Conservation (phyloP, 768 basidiomycete species). For the Trametes punicea region DNA sequence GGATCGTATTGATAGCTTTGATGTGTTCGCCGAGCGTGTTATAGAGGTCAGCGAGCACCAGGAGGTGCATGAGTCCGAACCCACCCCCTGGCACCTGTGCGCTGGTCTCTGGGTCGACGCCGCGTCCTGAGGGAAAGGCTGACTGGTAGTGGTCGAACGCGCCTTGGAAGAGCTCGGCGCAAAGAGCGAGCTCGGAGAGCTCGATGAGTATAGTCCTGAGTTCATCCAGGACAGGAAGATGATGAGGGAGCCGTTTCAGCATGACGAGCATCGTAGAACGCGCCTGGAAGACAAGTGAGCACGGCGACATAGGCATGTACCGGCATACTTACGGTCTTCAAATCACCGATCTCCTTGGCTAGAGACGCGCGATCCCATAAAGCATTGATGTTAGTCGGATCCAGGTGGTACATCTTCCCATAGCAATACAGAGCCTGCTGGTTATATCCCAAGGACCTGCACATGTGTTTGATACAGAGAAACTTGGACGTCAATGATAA, state of each 20-base stretch:
- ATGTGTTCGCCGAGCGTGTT: constrained; percentile 68
- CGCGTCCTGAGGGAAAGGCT: constrained; percentile 48
- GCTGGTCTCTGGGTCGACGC: constrained; percentile 28
- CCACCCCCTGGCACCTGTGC: constrained; percentile 29
- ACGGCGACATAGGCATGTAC: neutral
- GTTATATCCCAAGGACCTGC: constrained; percentile 63
- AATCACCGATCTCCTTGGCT: constrained; percentile 71
- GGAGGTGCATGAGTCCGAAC: constrained; percentile 67
- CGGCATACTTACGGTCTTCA: constrained; percentile 50
- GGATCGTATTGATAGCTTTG: constrained; percentile 63
- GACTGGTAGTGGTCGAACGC: constrained; percentile 70
- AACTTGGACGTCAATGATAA: neutral
- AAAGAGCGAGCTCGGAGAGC: constrained; percentile 60
- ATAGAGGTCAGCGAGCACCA: constrained; percentile 82
- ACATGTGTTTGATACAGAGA: neutral
- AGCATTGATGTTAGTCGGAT: constrained; percentile 79
- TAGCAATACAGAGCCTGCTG: constrained; percentile 94
- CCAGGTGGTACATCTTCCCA: constrained; percentile 72
- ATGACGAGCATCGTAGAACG: constrained; percentile 65
- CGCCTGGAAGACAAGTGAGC: constrained; percentile 38
- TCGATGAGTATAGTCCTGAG: constrained; percentile 76
- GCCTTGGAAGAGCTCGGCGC: constrained; percentile 62
- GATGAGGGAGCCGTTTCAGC: constrained; percentile 73
- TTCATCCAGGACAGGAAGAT: constrained; percentile 75
- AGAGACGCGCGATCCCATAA: constrained; percentile 88